Percentiles rank a stretch among this genome's conserved stretches.
Conservation (phyloP, 495 filamentous ascomycete genomes). For the Penicillium crystallinum region DNA sequence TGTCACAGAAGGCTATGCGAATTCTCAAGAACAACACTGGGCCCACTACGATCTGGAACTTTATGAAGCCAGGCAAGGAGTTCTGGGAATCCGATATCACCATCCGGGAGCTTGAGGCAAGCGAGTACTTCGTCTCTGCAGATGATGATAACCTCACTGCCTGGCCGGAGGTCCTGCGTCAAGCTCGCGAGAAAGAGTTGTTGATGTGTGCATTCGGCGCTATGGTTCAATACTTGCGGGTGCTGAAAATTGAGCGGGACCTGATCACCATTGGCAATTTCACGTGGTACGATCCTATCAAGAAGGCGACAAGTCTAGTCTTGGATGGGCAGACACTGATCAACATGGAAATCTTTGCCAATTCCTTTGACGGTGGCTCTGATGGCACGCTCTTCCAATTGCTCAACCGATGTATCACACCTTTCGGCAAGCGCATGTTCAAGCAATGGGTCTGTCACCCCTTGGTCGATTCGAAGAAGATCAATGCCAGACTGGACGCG, state of each 20-base stretch:
- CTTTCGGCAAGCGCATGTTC: conserved; percentile 95
- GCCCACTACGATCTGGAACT: conserved; percentile 93
- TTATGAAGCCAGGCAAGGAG: conserved; percentile 80
- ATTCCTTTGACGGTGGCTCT: conserved; percentile 79
- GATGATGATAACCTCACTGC: conserved; percentile 58
- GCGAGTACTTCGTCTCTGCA: conserved; percentile 68
- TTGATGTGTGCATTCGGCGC: conserved; percentile 92
- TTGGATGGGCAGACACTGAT: conserved; percentile 95
- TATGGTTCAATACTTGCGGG: conserved; percentile 77
- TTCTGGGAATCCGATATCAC: conserved; percentile 88
- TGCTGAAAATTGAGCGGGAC: conserved; percentile 83
- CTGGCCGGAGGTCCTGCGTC: conserved; percentile 74
- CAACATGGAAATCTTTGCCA: conserved; percentile 95
- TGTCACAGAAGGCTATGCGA: conserved; percentile 81
- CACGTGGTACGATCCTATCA: conserved; percentile 86
- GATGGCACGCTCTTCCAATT: conserved; percentile 87
- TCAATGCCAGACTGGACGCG: conserved; percentile 93
- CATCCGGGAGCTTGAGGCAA: conserved; percentile 73
- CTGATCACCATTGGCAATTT: conserved; percentile 90
- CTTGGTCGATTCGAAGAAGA: conserved; percentile 74
- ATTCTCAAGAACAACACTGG: conserved; percentile 94
- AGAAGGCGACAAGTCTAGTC: conserved; percentile 85
- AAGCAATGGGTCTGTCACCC: conserved; percentile 98
- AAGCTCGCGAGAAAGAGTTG: conserved; percentile 73
- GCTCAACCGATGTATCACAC: conserved; percentile 90